These are phyloP conservation scores for Kernera saxatilis DNA, from an alignment of 345 rosid species.

Conservation along the genomic window DNA sequence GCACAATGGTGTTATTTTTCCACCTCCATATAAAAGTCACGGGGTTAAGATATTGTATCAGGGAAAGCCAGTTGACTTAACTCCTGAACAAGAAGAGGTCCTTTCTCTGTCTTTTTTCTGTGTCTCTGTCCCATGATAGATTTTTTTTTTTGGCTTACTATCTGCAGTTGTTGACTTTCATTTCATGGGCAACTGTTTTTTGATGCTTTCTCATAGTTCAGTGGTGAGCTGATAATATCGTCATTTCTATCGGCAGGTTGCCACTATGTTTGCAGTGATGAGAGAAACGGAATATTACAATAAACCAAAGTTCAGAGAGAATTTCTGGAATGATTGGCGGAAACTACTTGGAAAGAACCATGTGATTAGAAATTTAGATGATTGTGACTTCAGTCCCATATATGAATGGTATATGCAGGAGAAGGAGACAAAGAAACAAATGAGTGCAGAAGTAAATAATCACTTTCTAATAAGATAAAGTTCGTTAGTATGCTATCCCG, in stretches of 20 bases:
- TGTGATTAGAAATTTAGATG: conserved; percentile 64
- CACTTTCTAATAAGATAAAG: neutral
- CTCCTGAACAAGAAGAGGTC: conserved; percentile 93
- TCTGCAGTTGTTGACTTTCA: neutral
- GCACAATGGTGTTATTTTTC: conserved; percentile 96
- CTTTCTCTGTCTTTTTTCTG: neutral
- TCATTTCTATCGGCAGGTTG: conserved; percentile 49
- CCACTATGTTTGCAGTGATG: conserved; percentile 96
- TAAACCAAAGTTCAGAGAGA: conserved; percentile 70
- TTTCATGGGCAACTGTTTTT: neutral
- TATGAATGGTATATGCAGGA: conserved; percentile 84
- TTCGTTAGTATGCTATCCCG: neutral
- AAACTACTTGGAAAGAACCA: conserved; percentile 80
- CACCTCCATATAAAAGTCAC: conserved; percentile 83
- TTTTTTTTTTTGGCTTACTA: neutral
- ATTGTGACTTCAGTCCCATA: conserved; percentile 83
- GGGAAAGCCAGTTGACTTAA: conserved; percentile 71
- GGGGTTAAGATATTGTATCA: conserved; percentile 80
- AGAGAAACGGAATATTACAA: conserved; percentile 88
- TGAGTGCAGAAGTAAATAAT: conserved; percentile 21
- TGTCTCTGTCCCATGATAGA: neutral
- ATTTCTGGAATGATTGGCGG: conserved; percentile 96
- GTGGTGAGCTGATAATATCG: conserved; percentile 15
- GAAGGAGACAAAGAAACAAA: conserved; percentile 62
- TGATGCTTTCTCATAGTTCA: conserved; percentile 1